phyloP scores from a whole-genome alignment of 2,329 filamentous ascomycete genomes.

The Sphaerostilbella broomeana region DNA sequence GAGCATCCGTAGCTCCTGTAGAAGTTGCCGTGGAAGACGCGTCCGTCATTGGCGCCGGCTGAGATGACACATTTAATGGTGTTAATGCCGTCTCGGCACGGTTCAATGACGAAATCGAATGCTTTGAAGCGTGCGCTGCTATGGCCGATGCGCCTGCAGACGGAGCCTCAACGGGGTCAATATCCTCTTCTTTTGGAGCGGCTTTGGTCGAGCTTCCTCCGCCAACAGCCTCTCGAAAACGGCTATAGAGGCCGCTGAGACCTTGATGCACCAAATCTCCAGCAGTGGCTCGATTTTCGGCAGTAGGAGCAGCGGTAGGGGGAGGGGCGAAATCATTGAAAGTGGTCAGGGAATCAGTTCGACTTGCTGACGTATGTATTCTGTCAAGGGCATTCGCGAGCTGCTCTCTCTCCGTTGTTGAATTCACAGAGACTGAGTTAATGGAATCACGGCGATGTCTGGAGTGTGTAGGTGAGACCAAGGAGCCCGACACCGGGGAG shows the following conservation, averaged over 20 bases:
- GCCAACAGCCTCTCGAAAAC: constrained; percentile 76
- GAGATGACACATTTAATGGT: constrained; percentile 26
- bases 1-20: constrained; percentile 31
- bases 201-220: constrained; percentile 46
- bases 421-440: constrained; percentile 35
- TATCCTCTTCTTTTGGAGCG: constrained; percentile 26
- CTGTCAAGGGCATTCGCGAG: constrained; percentile 73
- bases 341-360: constrained; percentile 76
- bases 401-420: constrained; percentile 58
- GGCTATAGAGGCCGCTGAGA: constrained; percentile 80
- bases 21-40: constrained; percentile 31
- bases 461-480: constrained; percentile 26
- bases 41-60: constrained; percentile 26
- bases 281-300: constrained; percentile 63
- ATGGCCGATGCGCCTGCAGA: constrained; percentile 24
- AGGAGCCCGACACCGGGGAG: constrained; percentile 22
- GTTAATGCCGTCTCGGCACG: constrained; percentile 34
- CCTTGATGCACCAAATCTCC: constrained; percentile 77
- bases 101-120: constrained; percentile 33
- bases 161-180: constrained; percentile 3
- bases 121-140: constrained; percentile 35
- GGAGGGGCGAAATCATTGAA: constrained; percentile 87
- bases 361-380: constrained; percentile 84
- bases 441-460: constrained; percentile 34
- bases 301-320: constrained; percentile 48